Base-by-base conservation (phyloP, 371 early-diverging fungal genomes). In the Rhizopus arrhizus region DNA sequence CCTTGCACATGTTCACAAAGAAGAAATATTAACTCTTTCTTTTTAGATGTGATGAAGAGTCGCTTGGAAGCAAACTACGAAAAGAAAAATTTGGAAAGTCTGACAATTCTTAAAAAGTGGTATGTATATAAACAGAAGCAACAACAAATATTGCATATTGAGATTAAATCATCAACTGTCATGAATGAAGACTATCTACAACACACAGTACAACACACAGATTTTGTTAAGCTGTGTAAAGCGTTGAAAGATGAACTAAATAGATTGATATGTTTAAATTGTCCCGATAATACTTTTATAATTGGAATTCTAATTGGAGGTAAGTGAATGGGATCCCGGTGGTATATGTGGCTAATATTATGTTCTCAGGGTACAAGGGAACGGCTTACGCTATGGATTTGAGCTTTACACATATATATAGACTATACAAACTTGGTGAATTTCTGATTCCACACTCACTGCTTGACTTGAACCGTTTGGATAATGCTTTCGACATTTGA, bases 321-420 rank as follows among this genome's bases (percentile, higher is more conserved):
- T 15, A n/a, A 35, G 35, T 43, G 42, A 42, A n/a, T 8, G 42
- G 42, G 36, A 36, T 36, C 10, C 36, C 36, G 10, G 36, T 36
- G 36, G 36, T 36, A 36, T 36, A 13, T 42, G 12, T 42, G 43
- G 43, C 11, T 43, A 43, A 13, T 43, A 13, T 43, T 43, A 43
- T 43, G n/a, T 43, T 13, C 11, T 43, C 15, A 43, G 15, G 43
- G 15, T 4, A 43, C 2, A 43, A 43, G 43, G 51, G 7, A 35
- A 34, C 35, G 12, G 16, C 29, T 5, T 51, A 34, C 35, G 35
- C 35, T 13, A 51, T 51, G 51, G n/a, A 51, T 35, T 51, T 51
- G 4, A 11, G 6, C 35, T 51, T 28, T 51, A 51, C 51, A 13
- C 51, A 35, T 16, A 4, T 51, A n/a, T 51, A 51, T n/a, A 34